A percentile compares a stretch with the other conserved stretches of the same genome.
Conservation (phyloP, 306 rosid genomes). For the Cicer yamashitae region DNA sequence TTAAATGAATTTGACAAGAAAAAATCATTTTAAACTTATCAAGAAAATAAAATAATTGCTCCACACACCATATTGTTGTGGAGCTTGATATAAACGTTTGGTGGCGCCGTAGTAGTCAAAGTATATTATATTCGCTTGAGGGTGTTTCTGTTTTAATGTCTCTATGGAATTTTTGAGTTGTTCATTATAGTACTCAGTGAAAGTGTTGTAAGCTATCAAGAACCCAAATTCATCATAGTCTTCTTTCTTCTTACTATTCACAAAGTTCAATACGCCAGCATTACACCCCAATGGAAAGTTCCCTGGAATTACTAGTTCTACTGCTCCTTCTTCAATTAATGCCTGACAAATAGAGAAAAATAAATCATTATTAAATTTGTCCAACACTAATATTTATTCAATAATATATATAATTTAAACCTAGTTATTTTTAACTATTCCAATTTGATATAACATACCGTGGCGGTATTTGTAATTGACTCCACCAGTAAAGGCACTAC, state of each 20-base stretch:
- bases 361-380: too few relatives aligned
- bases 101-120: conserved; percentile 55
- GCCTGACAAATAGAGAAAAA: too few relatives aligned
- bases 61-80: conserved; percentile 48
- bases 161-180: conserved; percentile 45
- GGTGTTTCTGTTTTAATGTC: conserved; percentile 34
- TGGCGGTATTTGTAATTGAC: background rate
- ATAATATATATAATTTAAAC: too few relatives aligned
- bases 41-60: background rate
- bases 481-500: background rate
- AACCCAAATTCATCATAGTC: conserved; percentile 54
- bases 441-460: background rate
- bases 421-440: too few relatives aligned
- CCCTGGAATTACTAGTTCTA: too few relatives aligned
- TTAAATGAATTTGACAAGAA: background rate
- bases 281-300: too few relatives aligned
- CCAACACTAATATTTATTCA: too few relatives aligned
- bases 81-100: conserved; percentile 45
- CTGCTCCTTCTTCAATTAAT: too few relatives aligned
- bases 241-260: too few relatives aligned
- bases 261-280: too few relatives aligned
- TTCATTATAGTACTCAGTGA: conserved; percentile 42
- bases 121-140: conserved; percentile 51
- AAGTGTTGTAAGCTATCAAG: conserved; percentile 50
- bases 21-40: background rate